Conservation (phyloP, 2,329 filamentous ascomycete genomes). For the Triangularia setosa region DNA sequence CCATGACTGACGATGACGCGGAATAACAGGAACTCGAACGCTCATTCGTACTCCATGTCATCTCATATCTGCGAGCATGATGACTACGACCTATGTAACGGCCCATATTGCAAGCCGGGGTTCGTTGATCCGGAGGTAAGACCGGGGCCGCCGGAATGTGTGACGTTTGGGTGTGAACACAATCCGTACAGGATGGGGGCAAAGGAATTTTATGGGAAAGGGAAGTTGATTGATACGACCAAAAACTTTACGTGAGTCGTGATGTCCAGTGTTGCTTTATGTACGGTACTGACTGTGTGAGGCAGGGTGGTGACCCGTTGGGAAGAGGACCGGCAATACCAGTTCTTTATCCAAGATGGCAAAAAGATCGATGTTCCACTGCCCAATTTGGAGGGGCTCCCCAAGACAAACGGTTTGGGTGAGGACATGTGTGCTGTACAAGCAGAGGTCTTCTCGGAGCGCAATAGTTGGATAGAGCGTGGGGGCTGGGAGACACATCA, state of each 20-base stretch:
- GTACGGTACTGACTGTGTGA: too few species aligned
- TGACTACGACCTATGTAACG: not conserved
- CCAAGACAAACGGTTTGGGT: constrained; percentile 40
- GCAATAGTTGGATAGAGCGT: constrained; percentile 45
- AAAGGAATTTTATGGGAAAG: constrained; percentile 56
- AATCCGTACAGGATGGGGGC: constrained; percentile 62
- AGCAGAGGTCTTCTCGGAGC: constrained; percentile 51
- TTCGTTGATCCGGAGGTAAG: not conserved
- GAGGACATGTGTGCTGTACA: constrained; percentile 51
- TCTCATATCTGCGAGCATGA: not conserved
- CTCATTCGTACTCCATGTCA: not conserved
- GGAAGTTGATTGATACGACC: constrained; percentile 53
- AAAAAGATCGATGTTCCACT: constrained; percentile 39
- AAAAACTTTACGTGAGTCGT: constrained; percentile 47
- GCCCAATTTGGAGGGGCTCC: constrained; percentile 40
- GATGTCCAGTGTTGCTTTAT: too few species aligned
- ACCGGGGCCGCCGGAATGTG: not conserved
- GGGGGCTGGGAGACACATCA: constrained; percentile 52
- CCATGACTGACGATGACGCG: not conserved
- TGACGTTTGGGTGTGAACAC: constrained; percentile 55
- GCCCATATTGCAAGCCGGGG: not conserved
- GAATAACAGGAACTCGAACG: not conserved
- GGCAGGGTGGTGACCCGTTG: constrained; percentile 60
- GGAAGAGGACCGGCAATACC: constrained; percentile 43
- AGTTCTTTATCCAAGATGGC: constrained; percentile 58